phyloP scores from a whole-genome alignment of 345 rosid species.

The Isatis tinctoria region DNA sequence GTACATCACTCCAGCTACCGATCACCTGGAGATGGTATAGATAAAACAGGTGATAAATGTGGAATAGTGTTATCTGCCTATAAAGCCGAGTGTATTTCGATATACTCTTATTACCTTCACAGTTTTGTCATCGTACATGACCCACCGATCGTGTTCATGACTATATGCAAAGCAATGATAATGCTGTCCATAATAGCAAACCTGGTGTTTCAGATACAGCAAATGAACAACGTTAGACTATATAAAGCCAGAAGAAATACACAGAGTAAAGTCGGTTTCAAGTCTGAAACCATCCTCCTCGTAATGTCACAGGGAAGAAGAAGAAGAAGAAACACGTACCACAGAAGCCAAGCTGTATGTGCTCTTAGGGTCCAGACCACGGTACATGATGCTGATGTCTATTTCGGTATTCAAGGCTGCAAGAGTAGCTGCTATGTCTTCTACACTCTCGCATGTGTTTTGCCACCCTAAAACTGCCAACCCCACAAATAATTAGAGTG shows the following conservation, averaged over 20 bases:
- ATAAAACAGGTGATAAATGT: neutral
- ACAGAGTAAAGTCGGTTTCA: neutral
- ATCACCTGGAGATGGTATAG: conserved; percentile 51
- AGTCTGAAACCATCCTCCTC: neutral
- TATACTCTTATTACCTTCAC: conserved; percentile 58
- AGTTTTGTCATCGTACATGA: conserved; percentile 94
- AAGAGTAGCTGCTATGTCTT: conserved; percentile 82
- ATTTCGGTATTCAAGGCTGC: conserved; percentile 70
- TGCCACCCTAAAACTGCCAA: conserved; percentile 95
- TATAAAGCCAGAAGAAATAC: neutral
- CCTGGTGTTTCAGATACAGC: conserved; percentile 45
- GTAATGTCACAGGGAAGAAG: neutral
- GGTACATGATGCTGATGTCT: conserved; percentile 79
- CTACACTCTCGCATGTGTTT: conserved; percentile 77
- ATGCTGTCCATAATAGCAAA: conserved; percentile 98
- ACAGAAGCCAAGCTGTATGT: conserved; percentile 77
- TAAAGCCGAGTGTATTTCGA: neutral
- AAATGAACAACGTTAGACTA: neutral
- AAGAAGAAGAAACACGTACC: conserved; percentile 48
- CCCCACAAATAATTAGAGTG: neutral
- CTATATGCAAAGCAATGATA: conserved; percentile 96
- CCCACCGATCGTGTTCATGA: conserved; percentile 66
- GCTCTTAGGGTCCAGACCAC: conserved; percentile 68
- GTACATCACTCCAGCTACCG: conserved; percentile 85
- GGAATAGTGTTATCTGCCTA: neutral